Conservation (phyloP, 768 basidiomycete species). For the Rhodocollybia butyracea region DNA sequence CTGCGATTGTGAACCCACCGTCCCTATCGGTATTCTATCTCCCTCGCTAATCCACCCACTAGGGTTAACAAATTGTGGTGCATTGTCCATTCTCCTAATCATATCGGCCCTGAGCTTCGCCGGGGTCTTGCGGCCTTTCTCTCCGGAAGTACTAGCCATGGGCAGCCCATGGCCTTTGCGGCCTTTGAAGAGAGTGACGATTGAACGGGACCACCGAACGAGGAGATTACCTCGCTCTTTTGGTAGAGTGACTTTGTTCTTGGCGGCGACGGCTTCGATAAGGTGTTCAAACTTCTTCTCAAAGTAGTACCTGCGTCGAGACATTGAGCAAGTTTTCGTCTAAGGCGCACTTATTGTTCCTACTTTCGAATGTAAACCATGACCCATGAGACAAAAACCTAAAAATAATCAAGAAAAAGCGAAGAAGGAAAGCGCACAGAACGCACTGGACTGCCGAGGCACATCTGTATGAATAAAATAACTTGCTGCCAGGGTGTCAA, state of each 20-base stretch:
- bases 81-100: conserved; percentile 71
- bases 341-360: conserved; percentile 15
- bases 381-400: conserved; percentile 81
- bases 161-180: conserved; percentile 8
- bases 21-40: conserved; percentile 18
- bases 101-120: conserved; percentile 61
- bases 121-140: background rate
- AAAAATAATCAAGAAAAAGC: background rate
- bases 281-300: conserved; percentile 63
- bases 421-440: background rate
- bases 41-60: conserved; percentile 67
- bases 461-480: conserved; percentile 77
- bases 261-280: conserved; percentile 40
- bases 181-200: conserved; percentile 29
- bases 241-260: conserved; percentile 18
- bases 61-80: conserved; percentile 68
- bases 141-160: conserved; percentile 6
- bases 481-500: conserved; percentile 70
- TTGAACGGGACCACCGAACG: conserved; percentile 12
- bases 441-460: conserved; percentile 68
- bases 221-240: conserved; percentile 16
- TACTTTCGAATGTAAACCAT: conserved; percentile 81
- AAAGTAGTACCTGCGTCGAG: conserved; percentile 58
- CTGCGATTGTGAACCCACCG: conserved; percentile 10
- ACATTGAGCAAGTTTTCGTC: background rate